Conservation (phyloP, 768 basidiomycete genomes). For the Suillus tomentosus region DNA sequence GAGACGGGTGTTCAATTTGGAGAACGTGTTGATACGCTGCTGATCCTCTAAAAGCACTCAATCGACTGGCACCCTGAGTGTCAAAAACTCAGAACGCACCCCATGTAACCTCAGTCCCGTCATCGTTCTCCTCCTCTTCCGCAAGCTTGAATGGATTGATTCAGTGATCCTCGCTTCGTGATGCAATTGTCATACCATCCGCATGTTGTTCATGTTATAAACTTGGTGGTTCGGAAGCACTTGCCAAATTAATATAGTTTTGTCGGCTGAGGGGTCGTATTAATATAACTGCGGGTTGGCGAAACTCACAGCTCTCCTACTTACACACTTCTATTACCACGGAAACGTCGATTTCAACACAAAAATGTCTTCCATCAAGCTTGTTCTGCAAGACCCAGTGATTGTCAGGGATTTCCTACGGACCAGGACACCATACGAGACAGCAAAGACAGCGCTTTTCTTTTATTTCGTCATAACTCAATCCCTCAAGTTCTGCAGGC, state of each 20-base stretch:
- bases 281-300: background rate
- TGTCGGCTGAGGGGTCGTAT: background rate
- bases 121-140: constrained; percentile 75
- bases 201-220: constrained; percentile 45
- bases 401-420: constrained; percentile 20
- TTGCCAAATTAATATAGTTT: background rate
- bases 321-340: background rate
- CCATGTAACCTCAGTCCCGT: constrained; percentile 82
- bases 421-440: constrained; percentile 26
- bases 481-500: constrained; percentile 30
- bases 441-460: constrained; percentile 37
- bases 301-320: background rate
- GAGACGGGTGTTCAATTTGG: constrained; percentile 83
- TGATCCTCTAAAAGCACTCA: constrained; percentile 64
- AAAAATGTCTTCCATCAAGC: constrained; percentile 3
- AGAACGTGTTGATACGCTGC: constrained; percentile 88
- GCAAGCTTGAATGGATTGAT: constrained; percentile 49
- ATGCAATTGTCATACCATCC: constrained; percentile 46
- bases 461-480: constrained; percentile 35
- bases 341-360: constrained; percentile 10
- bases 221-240: constrained; percentile 12
- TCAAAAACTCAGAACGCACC: constrained; percentile 45
- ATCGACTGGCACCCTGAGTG: background rate
- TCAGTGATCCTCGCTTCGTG: constrained; percentile 11
- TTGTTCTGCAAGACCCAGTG: constrained; percentile 13